Evolutionary conservation across 805 yeast genomes (phyloP).

Genomic region (Saturnispora saitoi): DNA sequence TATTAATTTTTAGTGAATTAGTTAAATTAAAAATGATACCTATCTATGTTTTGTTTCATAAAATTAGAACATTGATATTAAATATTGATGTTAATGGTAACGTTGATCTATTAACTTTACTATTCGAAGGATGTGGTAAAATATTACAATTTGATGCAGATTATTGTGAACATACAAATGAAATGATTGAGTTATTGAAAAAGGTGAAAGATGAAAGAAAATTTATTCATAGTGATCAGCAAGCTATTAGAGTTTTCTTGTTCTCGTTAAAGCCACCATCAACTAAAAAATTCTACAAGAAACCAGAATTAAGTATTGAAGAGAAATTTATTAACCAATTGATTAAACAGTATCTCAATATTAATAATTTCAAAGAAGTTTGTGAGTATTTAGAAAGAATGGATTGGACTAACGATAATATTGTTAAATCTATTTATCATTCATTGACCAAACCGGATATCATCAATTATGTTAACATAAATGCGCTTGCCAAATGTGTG

Average conservation of each 20-base stretch:
- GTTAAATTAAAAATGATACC: slow-evolving; percentile 71
- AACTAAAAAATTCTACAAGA: slow-evolving; percentile 26
- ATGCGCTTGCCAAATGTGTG: slow-evolving; percentile 41
- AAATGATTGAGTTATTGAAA: slow-evolving; percentile 51
- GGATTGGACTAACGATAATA: slow-evolving; percentile 38
- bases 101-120: slow-evolving; percentile 57
- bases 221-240: slow-evolving; percentile 45
- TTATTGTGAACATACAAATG: slow-evolving; percentile 48
- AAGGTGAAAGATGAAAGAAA: slow-evolving; percentile 40
- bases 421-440: slow-evolving; percentile 23
- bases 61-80: slow-evolving; percentile 51
- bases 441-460: slow-evolving; percentile 54
- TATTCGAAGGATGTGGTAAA: slow-evolving; percentile 69
- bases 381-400: slow-evolving; percentile 34
- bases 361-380: slow-evolving; percentile 29
- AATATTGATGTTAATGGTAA: slow-evolving; percentile 45
- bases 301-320: slow-evolving; percentile 31
- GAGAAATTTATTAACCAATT: slow-evolving; percentile 42
- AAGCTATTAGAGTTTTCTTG: slow-evolving; percentile 50
- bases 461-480: slow-evolving; percentile 49
- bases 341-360: slow-evolving; percentile 42
- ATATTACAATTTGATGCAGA: slow-evolving; percentile 51
- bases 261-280: slow-evolving; percentile 49
- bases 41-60: slow-evolving; percentile 62
- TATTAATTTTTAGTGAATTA: slow-evolving; percentile 63